These are phyloP conservation scores for Dioscorea alata DNA, from an alignment of 106 monocot genomes.

Conservation along the genomic window DNA sequence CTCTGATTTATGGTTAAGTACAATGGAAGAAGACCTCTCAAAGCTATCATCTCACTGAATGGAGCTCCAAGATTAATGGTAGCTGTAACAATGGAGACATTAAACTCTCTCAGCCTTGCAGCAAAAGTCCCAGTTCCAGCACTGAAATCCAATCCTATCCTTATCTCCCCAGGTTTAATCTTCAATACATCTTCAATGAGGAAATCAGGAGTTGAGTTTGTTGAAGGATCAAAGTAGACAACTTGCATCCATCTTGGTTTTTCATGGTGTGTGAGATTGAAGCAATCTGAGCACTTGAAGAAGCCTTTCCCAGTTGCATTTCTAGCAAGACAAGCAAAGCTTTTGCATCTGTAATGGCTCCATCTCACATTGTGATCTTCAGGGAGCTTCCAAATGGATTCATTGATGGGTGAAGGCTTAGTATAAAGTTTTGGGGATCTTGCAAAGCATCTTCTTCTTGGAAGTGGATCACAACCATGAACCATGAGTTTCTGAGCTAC, in stretches of 20 bases:
- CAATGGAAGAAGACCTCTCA: constrained; percentile 60
- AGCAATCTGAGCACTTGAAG: constrained; percentile 65
- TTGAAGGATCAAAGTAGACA: background rate
- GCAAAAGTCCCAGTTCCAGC: constrained; percentile 70
- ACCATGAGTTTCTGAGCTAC: constrained; percentile 59
- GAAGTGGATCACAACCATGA: constrained; percentile 67
- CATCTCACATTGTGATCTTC: constrained; percentile 67
- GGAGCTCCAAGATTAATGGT: constrained; percentile 69
- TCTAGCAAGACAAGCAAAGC: constrained; percentile 55
- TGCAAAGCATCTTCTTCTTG: constrained; percentile 59
- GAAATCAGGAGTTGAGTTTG: constrained; percentile 37
- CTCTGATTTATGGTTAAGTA: constrained; percentile 68
- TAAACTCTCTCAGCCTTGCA: constrained; percentile 50
- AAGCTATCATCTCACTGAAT: constrained; percentile 62
- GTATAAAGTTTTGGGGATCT: constrained; percentile 56
- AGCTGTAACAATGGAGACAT: constrained; percentile 39
- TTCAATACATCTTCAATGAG: constrained; percentile 35
- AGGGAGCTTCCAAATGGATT: constrained; percentile 50
- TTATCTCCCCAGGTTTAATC: constrained; percentile 47
- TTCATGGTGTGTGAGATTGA: constrained; percentile 60
- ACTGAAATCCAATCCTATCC: constrained; percentile 69
- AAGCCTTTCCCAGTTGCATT: constrained; percentile 50
- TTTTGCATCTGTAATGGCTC: constrained; percentile 67
- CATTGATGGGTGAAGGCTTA: constrained; percentile 33
- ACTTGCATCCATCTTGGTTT: constrained; percentile 42